Evolutionary conservation across 2,329 filamentous ascomycete species (phyloP).

Genomic region (Claviceps quebecensis): DNA sequence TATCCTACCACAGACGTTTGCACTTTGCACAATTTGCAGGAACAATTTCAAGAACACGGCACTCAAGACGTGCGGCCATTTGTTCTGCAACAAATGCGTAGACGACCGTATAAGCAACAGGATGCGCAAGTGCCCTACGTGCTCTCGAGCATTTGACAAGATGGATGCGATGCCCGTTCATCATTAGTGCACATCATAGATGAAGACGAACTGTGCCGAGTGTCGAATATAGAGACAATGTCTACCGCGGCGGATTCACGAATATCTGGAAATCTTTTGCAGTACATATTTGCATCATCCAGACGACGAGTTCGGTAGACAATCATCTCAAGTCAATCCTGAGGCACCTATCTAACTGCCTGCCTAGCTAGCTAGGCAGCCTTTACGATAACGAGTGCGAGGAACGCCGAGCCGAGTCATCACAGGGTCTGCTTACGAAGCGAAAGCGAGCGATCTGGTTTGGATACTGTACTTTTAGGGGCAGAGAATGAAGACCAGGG

Average conservation of each 20-base stretch:
- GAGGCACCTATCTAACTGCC: neutral
- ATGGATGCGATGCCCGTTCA: constrained; percentile 74
- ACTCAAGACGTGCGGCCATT: constrained; percentile 85
- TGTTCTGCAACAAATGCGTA: constrained; percentile 84
- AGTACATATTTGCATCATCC: neutral
- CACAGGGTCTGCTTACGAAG: neutral
- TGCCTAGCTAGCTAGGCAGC: too few relatives aligned
- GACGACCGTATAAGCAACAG: constrained; percentile 80
- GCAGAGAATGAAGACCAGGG: constrained; percentile 1
- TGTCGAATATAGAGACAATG: neutral
- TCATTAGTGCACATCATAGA: constrained; percentile 16
- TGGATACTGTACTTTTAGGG: constrained; percentile 15
- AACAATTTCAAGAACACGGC: constrained; percentile 88
- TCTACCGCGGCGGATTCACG: neutral
- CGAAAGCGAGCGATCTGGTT: constrained; percentile 6
- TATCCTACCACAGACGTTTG: constrained; percentile 17
- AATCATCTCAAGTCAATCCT: neutral
- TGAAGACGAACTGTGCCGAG: neutral
- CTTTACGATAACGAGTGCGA: neutral
- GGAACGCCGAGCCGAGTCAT: neutral
- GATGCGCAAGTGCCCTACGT: constrained; percentile 89
- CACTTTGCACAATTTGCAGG: constrained; percentile 80
- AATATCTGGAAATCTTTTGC: neutral
- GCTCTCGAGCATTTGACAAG: constrained; percentile 80
- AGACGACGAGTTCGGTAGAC: neutral